Evolutionary conservation across 2,329 filamentous ascomycete species (phyloP).

Genomic region (Lachnellula cervina): DNA sequence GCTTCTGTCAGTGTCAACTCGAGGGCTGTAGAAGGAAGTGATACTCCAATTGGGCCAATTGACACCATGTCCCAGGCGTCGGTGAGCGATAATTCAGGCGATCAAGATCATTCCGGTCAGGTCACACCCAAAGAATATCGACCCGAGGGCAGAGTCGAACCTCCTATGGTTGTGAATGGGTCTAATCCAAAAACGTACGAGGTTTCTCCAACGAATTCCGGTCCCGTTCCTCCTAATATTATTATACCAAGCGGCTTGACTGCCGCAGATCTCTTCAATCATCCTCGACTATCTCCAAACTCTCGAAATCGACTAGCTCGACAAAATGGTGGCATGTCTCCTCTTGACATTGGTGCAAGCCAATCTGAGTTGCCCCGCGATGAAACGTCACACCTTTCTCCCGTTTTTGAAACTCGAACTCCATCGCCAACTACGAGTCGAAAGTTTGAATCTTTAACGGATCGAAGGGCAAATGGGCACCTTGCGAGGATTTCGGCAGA

Average conservation of each 20-base stretch:
- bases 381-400: slow-evolving; percentile 51
- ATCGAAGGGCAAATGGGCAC: slow-evolving; percentile 14
- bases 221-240: slow-evolving; percentile 12
- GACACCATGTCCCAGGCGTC: slow-evolving; percentile 28
- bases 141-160: slow-evolving; percentile 11
- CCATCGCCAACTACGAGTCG: slow-evolving; percentile 61
- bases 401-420: slow-evolving; percentile 68
- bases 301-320: slow-evolving; percentile 22
- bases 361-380: slow-evolving; percentile 25
- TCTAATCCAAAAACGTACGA: slow-evolving; percentile 14
- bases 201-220: neutral
- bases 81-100: slow-evolving; percentile 21
- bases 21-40: slow-evolving; percentile 23
- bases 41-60: slow-evolving; percentile 21
- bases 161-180: slow-evolving; percentile 27
- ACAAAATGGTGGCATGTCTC: slow-evolving; percentile 29
- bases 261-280: slow-evolving; percentile 16
- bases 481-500: slow-evolving; percentile 14
- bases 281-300: slow-evolving; percentile 25
- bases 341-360: slow-evolving; percentile 27
- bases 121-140: slow-evolving; percentile 23
- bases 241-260: slow-evolving; percentile 15
- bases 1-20: slow-evolving; percentile 23
- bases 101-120: slow-evolving; percentile 23
- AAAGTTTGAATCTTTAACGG: slow-evolving; percentile 42